These are phyloP conservation scores for Kitagawia praeruptora DNA, from an alignment of 129 eudicot genomes.

Conservation along the genomic window DNA sequence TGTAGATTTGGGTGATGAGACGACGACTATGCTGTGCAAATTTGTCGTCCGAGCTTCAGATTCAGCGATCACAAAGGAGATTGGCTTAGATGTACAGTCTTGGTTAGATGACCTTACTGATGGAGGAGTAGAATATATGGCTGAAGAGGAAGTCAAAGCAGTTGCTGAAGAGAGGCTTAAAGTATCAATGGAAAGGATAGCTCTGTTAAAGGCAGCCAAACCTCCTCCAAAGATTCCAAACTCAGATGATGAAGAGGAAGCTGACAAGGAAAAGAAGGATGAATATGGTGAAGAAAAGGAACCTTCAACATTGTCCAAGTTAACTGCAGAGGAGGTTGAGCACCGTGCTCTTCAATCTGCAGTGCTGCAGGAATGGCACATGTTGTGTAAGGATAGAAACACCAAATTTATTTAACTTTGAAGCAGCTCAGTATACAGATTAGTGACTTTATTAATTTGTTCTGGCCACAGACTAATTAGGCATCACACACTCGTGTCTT, in stretches of 20 bases:
- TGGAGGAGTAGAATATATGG: constrained; percentile 86
- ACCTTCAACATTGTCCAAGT: constrained; percentile 63
- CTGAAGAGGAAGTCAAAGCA: constrained; percentile 81
- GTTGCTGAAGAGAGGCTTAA: constrained; percentile 76
- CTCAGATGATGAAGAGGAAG: constrained; percentile 44
- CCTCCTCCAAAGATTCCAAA: constrained; percentile 62
- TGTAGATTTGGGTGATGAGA: constrained; percentile 92
- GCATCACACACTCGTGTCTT: not conserved
- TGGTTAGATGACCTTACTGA: constrained; percentile 93
- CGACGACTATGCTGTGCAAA: constrained; percentile 92
- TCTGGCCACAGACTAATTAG: not conserved
- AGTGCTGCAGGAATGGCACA: constrained; percentile 82
- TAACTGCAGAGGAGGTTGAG: constrained; percentile 86
- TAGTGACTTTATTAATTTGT: not conserved
- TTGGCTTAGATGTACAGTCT: constrained; percentile 66
- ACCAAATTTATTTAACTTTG: constrained; percentile 30
- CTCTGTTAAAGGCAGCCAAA: constrained; percentile 77
- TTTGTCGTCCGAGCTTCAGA: constrained; percentile 91
- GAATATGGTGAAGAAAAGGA: constrained; percentile 44
- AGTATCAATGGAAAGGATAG: constrained; percentile 78
- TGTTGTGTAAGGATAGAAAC: constrained; percentile 67
- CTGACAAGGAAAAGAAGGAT: constrained; percentile 20
- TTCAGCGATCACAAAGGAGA: constrained; percentile 75
- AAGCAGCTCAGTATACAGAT: not conserved
- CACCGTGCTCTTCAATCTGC: constrained; percentile 86